Evolutionary conservation across 2,329 filamentous ascomycete genomes (phyloP).

Genomic region (Chalaropsis thielavioides): DNA sequence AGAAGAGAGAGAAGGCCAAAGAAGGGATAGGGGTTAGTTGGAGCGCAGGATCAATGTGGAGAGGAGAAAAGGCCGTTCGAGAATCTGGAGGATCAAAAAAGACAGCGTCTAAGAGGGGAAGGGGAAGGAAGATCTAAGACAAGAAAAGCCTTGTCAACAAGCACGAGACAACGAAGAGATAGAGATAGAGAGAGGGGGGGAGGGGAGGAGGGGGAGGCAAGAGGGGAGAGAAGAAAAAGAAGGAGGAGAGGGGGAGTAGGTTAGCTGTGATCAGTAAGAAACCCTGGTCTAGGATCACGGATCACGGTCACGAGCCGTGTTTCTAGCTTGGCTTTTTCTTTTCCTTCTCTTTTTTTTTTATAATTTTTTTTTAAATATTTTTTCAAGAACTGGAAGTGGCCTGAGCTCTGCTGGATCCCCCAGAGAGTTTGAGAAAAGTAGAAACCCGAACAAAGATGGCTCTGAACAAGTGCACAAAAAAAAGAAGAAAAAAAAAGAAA

Average conservation of each 20-base stretch:
- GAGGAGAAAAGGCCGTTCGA: slow-evolving; percentile 14
- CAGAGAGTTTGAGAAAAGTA: neutral
- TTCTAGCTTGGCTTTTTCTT: no score
- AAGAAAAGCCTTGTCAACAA: neutral
- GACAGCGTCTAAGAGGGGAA: neutral
- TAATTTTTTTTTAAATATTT: no score
- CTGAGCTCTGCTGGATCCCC: neutral
- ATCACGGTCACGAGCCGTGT: neutral
- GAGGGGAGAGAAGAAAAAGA: neutral
- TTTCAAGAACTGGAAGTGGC: no score
- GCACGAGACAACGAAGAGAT: neutral
- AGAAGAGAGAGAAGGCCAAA: slow-evolving; percentile 7
- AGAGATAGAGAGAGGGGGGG: neutral
- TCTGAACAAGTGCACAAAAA: neutral
- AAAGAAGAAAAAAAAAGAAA: neutral
- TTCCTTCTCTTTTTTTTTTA: no score
- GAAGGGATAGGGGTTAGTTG: slow-evolving; percentile 2
- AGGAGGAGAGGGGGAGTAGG: neutral
- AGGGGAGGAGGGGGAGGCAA: no score
- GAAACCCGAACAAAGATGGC: neutral
- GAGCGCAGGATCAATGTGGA: slow-evolving; percentile 5
- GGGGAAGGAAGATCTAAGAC: neutral
- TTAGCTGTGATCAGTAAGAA: neutral
- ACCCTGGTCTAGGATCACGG: neutral
- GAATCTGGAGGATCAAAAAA: slow-evolving; percentile 13